phyloP scores from a whole-genome alignment of 2,329 filamentous ascomycete species.

The Penicillium verrucosum region DNA sequence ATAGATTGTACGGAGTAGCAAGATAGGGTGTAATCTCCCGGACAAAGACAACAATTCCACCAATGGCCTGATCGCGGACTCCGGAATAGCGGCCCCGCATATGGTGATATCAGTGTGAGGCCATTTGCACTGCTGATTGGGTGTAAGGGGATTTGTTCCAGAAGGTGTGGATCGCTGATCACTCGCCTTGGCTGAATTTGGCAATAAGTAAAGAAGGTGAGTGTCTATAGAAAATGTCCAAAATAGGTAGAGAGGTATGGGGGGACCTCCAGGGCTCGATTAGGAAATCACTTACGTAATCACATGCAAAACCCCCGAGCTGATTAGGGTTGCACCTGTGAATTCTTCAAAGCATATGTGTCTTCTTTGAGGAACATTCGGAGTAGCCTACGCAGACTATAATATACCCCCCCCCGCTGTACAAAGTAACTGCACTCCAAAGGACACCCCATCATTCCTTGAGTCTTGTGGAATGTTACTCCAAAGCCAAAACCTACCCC shows the following conservation, averaged over 20 bases:
- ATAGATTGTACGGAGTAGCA: not conserved
- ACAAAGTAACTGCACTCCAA: not conserved
- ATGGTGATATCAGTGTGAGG: constrained; percentile 24
- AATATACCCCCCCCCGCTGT: not conserved
- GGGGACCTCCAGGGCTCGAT: not conserved
- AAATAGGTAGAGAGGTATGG: not conserved
- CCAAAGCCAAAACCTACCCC: constrained; percentile 6
- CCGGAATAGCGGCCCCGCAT: constrained; percentile 20
- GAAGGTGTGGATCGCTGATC: constrained; percentile 29
- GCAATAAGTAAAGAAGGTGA: not conserved
- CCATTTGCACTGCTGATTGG: constrained; percentile 13
- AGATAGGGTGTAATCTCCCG: constrained; percentile 5
- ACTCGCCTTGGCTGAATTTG: constrained; percentile 18
- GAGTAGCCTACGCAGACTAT: not conserved
- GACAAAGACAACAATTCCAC: not conserved
- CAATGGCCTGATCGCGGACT: constrained; percentile 6
- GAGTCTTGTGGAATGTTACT: constrained; percentile 3
- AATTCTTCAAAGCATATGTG: not conserved
- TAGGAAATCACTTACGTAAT: constrained; percentile 8
- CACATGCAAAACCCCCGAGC: not conserved
- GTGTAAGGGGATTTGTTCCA: constrained; percentile 15
- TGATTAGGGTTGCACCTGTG: constrained; percentile 4
- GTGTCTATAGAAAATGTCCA: not conserved
- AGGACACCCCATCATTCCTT: not conserved
- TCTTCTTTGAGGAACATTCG: not conserved